phyloP scores from a whole-genome alignment of 192 early-diverging fungal genomes.

The Umbelopsis ramanniana region DNA sequence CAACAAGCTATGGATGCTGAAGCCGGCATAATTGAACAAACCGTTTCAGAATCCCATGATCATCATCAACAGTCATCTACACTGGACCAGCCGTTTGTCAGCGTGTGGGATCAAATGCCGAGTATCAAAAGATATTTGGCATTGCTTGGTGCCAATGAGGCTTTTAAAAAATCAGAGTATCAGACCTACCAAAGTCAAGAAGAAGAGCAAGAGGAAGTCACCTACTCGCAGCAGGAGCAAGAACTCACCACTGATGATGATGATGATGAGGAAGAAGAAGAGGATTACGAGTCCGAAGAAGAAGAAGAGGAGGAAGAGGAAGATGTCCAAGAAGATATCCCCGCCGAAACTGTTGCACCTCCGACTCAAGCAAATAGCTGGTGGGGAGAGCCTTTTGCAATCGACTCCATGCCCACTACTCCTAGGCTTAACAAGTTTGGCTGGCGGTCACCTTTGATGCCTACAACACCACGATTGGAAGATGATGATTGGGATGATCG shows the following conservation, averaged over 20 bases:
- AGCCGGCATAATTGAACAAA: constrained; percentile 9
- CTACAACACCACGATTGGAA: constrained; percentile 3
- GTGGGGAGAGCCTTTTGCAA: constrained; percentile 24
- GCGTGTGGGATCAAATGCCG: constrained; percentile 16
- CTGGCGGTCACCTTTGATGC: background rate
- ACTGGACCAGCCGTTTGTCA: constrained; percentile 2
- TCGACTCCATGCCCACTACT: constrained; percentile 18
- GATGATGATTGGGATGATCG: constrained; percentile 37
- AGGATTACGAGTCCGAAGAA: background rate
- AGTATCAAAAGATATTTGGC: background rate
- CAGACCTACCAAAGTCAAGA: background rate
- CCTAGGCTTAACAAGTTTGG: constrained; percentile 3
- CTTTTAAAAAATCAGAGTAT: constrained; percentile 12
- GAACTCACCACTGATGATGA: background rate
- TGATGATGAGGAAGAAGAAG: no score
- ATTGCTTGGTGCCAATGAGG: background rate
- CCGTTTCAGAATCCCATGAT: background rate
- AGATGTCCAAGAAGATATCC: background rate
- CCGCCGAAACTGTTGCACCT: background rate
- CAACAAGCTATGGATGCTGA: background rate
- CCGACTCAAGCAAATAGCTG: background rate
- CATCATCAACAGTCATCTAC: background rate
- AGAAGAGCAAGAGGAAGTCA: background rate
- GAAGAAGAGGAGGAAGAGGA: background rate
- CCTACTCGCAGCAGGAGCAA: background rate